Base-by-base conservation (phyloP, 805 yeast genomes). In the Nakazawaea populi region DNA sequence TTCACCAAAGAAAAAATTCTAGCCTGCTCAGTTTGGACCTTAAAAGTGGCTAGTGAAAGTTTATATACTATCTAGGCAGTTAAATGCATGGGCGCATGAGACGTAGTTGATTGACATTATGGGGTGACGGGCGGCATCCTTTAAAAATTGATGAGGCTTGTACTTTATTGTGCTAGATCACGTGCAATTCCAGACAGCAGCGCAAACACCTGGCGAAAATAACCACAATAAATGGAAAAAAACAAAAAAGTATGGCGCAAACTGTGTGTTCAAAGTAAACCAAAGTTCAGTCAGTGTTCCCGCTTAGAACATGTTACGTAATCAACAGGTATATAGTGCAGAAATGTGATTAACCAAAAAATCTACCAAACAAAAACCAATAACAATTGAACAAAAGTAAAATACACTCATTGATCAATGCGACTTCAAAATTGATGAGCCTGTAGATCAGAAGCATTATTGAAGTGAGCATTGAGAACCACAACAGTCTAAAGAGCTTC, bases 381-480 rank as follows among this genome's bases (percentile, higher is more conserved):
- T 57, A 40, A 11, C 46, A 38, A 42, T 48, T 51, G 37, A 55
- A 48, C n/a, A 58, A 45, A 27, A 54, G 29, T 43, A 58, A 32
- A 46, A 58, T 51, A 12, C 48, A 11, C 32, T 59, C 28, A 44
- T 59, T 60, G 18, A 51, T 42, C 8, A 51, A 35, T 43, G 55
- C 52, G 43, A 59, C 50, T n/a, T 46, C 31, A 24, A 59, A 14
- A 42, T 54, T 45, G 24, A 58, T 49, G 30, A 63, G 68, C 69
- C 70, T 63, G 68, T 66, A 62, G 58, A 60, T 46, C 49, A 46
- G 49, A 47, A 42, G 48, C 37, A 56, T 55, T 32, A 56, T 30
- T 48, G 49, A 42, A 50, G 41, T 9, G 36, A 10, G 41, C 52
- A 50, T n/a, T 32, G 43, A 28, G 24, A 5, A 9, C 45, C 46